These are phyloP conservation scores for Daedaleopsis sinensis DNA, from an alignment of 768 basidiomycete species.

Conservation along the genomic window DNA sequence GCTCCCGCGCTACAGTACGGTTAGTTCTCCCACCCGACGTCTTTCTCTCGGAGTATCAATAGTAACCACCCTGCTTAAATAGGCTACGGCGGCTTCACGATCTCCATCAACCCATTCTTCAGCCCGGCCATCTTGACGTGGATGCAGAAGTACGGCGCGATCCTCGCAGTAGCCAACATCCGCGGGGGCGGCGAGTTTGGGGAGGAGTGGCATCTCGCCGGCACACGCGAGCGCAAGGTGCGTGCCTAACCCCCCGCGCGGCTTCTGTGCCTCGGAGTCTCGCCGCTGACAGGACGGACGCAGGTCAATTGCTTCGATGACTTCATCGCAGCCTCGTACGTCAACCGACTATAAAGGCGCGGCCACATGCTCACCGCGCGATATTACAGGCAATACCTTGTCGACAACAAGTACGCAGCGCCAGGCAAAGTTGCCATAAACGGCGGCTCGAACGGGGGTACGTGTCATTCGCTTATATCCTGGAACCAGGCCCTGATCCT, in stretches of 20 bases:
- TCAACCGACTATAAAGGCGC: slow-evolving; percentile 3
- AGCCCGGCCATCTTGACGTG: slow-evolving; percentile 72
- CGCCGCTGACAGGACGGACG: slow-evolving; percentile 3
- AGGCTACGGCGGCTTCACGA: slow-evolving; percentile 85
- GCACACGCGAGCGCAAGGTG: slow-evolving; percentile 72
- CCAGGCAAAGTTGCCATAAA: slow-evolving; percentile 75
- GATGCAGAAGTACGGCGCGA: slow-evolving; percentile 67
- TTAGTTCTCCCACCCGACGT: slow-evolving; percentile 28
- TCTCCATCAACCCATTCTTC: slow-evolving; percentile 74
- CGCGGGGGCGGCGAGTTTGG: slow-evolving; percentile 76
- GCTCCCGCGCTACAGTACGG: slow-evolving; percentile 82
- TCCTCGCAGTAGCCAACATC: slow-evolving; percentile 57
- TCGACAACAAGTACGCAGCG: slow-evolving; percentile 71
- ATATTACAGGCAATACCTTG: slow-evolving; percentile 60
- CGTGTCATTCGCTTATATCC: slow-evolving; percentile 14
- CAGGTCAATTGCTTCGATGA: slow-evolving; percentile 80
- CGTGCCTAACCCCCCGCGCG: slow-evolving; percentile 13
- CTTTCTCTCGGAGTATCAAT: background rate
- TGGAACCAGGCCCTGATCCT: slow-evolving; percentile 7
- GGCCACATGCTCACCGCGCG: background rate
- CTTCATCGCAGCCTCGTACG: slow-evolving; percentile 81
- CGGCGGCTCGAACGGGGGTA: slow-evolving; percentile 83
- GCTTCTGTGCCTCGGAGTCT: background rate
- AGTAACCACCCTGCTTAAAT: background rate
- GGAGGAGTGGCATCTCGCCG: slow-evolving; percentile 82